phyloP scores from a whole-genome alignment of 1,139 yeast species.

The Magnusiomyces starmeri region DNA sequence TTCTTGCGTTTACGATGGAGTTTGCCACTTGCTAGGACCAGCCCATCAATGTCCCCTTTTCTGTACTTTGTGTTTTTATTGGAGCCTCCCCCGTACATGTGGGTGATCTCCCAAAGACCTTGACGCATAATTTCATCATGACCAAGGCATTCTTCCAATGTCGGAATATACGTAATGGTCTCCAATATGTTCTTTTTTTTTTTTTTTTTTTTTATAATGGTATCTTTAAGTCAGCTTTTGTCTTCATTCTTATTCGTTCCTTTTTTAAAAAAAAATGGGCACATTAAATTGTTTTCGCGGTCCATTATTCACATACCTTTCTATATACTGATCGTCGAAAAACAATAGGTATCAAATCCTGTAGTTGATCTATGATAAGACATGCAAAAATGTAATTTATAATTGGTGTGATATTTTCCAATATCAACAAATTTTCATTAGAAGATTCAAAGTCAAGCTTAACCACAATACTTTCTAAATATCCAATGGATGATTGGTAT shows the following conservation, averaged over 20 bases:
- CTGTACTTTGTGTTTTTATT: not conserved
- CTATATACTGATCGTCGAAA: not conserved
- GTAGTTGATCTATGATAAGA: constrained; percentile 1
- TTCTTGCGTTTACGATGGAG: not conserved
- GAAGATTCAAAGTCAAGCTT: not conserved
- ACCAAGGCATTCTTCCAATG: not conserved
- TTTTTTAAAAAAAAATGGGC: not conserved
- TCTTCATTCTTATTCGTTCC: not conserved
- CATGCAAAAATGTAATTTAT: not conserved
- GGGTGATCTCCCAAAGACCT: not conserved
- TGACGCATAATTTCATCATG: not conserved
- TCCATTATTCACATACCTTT: not conserved
- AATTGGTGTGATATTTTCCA: not conserved
- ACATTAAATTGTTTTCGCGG: not conserved
- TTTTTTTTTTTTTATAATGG: no score
- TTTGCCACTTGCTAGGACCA: not conserved
- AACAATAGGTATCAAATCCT: not conserved
- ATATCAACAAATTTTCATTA: not conserved
- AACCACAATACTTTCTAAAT: not conserved
- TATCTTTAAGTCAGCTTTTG: not conserved
- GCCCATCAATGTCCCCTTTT: not conserved
- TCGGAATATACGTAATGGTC: not conserved
- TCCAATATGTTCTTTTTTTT: not conserved
- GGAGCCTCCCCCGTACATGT: not conserved
- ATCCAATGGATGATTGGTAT: no score